Conservation (phyloP, 2,329 filamentous ascomycete species). For the Xylariaceae sp. region DNA sequence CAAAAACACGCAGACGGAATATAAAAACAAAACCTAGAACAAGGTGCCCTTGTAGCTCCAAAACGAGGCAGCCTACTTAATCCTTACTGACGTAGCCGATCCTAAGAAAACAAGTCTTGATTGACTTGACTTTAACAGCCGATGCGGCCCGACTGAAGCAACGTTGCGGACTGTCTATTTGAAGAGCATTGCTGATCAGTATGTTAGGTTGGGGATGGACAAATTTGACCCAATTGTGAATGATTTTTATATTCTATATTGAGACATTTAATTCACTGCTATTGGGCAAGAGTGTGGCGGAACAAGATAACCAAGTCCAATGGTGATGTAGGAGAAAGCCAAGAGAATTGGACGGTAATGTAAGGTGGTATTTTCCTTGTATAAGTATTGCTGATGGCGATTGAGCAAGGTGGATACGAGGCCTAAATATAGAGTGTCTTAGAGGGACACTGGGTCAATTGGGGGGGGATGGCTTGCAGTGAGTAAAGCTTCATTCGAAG, state of each 20-base stretch:
- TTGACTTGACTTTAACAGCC: background rate
- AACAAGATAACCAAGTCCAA: background rate
- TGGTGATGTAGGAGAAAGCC: background rate
- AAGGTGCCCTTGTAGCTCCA: background rate
- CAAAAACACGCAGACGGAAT: too few species aligned
- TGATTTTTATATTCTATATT: constrained; percentile 4
- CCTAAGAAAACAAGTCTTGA: background rate
- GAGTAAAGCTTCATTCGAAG: background rate
- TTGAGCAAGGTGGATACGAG: background rate
- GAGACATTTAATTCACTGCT: constrained; percentile 8
- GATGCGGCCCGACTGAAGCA: constrained; percentile 6
- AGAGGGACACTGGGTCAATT: background rate
- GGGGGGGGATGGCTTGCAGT: background rate
- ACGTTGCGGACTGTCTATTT: constrained; percentile 4
- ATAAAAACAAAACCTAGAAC: too few species aligned
- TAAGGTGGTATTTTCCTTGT: constrained; percentile 5
- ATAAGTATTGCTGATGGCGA: background rate
- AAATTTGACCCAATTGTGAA: background rate
- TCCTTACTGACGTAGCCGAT: background rate
- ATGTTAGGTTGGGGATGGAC: background rate
- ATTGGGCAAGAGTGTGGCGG: background rate
- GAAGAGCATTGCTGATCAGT: background rate
- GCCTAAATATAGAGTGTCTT: constrained; percentile 2
- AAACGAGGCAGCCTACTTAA: background rate
- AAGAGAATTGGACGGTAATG: background rate